Evolutionary conservation across 1,284 basidiomycete species (phyloP), one percentile per base, ranked within the genome.

Genomic region (Naganishia albida): DNA sequence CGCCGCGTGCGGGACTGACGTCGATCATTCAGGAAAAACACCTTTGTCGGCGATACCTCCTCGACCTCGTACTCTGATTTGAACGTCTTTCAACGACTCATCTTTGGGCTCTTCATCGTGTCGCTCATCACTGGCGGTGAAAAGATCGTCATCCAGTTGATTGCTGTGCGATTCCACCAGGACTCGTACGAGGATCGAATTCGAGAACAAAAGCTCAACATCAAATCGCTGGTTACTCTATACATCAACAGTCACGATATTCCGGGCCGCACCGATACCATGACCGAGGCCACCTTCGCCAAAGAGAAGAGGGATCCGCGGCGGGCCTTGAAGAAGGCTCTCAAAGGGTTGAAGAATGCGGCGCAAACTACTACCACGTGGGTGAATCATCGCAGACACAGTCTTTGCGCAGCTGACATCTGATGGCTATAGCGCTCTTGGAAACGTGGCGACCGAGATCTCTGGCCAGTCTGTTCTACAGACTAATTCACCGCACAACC

Each of bases 101-200:
- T 91, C 10, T 93, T 94, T 72, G 90, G 86, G 2, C 74, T 91
- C 55, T 85, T 87, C 75, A 75, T 95, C 57, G 90, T 87, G 73
- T 80, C 87, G 0, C 83, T 85, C 40, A 82, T 93, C 26, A 82
- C 93, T 8, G 82, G 90, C 10, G 86, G 84, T 57, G 91, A 95
- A 77, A 97, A 97, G 77, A 85, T 93, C 68, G 77, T 88, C 16
- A 89, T 96, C 64, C 93, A 96, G 75, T 86, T 87, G 80, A 91
- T 94, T 70, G 89, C 89, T 0, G 69, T 78, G 48, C 72, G 75
- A 67, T 95, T 94, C 82, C 92, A 95, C 78, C 88, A 90, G 73
- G 84, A 88, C 69, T 91, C 89, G 10, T 95, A 93, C 75, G 88
- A 89, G 84, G 91, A 94, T 71, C 87, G 92, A 64, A 90, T 95